A percentile compares a stretch with the other conserved stretches of the same genome.
These are phyloP conservation scores for Stachybotrys echinatus DNA, from an alignment of 2,329 filamentous ascomycete genomes.

Conservation along the genomic window DNA sequence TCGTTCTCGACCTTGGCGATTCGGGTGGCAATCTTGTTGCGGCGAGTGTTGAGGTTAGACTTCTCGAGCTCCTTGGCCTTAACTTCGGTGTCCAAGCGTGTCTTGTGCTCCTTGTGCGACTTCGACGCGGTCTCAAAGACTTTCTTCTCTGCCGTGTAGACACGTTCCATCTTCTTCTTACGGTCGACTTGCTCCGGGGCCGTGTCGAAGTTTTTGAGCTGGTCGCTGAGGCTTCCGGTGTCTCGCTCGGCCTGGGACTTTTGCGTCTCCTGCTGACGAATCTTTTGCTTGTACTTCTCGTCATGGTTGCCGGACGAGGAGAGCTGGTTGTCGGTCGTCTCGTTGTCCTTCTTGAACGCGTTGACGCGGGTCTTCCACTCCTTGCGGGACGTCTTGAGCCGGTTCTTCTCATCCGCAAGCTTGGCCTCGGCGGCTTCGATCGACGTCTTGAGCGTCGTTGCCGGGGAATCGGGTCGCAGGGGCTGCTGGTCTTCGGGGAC, in stretches of 20 bases:
- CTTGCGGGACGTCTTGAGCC: conserved; percentile 65
- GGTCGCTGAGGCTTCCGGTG: conserved; percentile 47
- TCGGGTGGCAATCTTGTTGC: conserved; percentile 66
- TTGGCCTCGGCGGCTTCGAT: conserved; percentile 68
- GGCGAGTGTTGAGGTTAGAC: conserved; percentile 57
- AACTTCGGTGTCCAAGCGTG: conserved; percentile 56
- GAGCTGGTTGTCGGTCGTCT: conserved; percentile 60
- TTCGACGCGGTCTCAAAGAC: conserved; percentile 55
- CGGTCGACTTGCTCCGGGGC: conserved; percentile 58
- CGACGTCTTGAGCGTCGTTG: conserved; percentile 70
- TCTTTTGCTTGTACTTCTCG: conserved; percentile 70
- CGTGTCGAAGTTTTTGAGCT: conserved; percentile 57
- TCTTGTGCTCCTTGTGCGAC: conserved; percentile 53
- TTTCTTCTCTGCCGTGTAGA: conserved; percentile 49
- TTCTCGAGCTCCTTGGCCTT: conserved; percentile 61
- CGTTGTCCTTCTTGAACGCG: conserved; percentile 66
- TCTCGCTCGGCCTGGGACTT: conserved; percentile 61
- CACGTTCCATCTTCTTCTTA: conserved; percentile 49
- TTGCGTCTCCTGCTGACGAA: conserved; percentile 69
- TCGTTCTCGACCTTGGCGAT: conserved; percentile 70
- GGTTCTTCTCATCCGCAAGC: conserved; percentile 62
- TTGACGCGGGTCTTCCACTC: conserved; percentile 69
- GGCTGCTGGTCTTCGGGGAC: conserved; percentile 48
- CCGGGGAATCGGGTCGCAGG: conserved; percentile 69
- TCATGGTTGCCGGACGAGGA: conserved; percentile 67